These are phyloP conservation scores for Cutaneotrichosporon arboriforme DNA, from an alignment of 1,284 basidiomycete species.

Conservation along the genomic window DNA sequence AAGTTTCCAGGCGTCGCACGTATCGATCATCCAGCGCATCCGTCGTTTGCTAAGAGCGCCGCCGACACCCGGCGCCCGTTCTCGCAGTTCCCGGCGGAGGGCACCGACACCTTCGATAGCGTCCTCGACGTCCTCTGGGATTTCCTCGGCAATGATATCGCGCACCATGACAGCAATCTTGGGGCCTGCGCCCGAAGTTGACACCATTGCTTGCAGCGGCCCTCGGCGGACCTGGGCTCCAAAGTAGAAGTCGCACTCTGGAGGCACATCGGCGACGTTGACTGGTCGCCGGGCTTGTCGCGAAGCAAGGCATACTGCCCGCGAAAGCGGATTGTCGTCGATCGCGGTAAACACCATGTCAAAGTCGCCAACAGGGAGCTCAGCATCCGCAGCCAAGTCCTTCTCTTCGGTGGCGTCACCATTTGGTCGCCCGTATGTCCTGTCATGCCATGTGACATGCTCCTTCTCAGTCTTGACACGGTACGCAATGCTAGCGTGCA, in stretches of 20 bases:
- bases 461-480: slow-evolving; percentile 48
- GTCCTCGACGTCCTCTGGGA: slow-evolving; percentile 68
- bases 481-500: slow-evolving; percentile 51
- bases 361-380: slow-evolving; percentile 50
- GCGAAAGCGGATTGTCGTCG: slow-evolving; percentile 71
- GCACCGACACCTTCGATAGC: slow-evolving; percentile 73
- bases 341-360: slow-evolving; percentile 95
- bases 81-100: slow-evolving; percentile 50
- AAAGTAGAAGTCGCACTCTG: slow-evolving; percentile 96
- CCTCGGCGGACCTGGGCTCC: slow-evolving; percentile 87
- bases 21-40: slow-evolving; percentile 92
- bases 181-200: slow-evolving; percentile 86
- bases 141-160: slow-evolving; percentile 62
- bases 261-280: slow-evolving; percentile 94
- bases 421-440: slow-evolving; percentile 52
- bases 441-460: slow-evolving; percentile 66
- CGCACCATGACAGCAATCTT: slow-evolving; percentile 81
- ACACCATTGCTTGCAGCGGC: slow-evolving; percentile 91
- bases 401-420: slow-evolving; percentile 14
- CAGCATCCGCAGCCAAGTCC: slow-evolving; percentile 1
- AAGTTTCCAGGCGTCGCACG: slow-evolving; percentile 69
- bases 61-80: slow-evolving; percentile 54
- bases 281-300: slow-evolving; percentile 70
- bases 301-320: slow-evolving; percentile 65
- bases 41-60: slow-evolving; percentile 51